A percentile compares a stretch with the other conserved stretches of the same genome.
Evolutionary conservation across 2,329 filamentous ascomycete species (phyloP).

Genomic region (Lasiodiplodia sp.): DNA sequence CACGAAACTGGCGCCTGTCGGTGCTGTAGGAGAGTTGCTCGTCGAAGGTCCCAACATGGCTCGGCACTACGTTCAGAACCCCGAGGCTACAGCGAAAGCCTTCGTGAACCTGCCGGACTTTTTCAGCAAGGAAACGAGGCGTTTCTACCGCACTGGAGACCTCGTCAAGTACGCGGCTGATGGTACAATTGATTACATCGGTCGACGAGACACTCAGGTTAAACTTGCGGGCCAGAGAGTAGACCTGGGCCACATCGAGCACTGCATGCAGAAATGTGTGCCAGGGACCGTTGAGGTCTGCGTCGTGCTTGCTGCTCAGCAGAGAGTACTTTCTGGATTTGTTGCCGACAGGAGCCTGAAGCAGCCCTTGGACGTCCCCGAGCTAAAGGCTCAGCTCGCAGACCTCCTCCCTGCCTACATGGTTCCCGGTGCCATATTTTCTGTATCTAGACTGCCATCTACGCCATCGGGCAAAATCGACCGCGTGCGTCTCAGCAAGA

Average conservation of each 20-base stretch:
- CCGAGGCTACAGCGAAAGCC: conserved; percentile 40
- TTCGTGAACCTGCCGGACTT: conserved; percentile 36
- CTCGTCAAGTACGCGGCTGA: conserved; percentile 43
- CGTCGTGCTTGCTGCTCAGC: not conserved
- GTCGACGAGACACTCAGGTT: conserved; percentile 45
- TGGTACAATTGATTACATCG: conserved; percentile 46
- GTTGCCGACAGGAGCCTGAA: not conserved
- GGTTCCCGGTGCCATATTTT: not conserved
- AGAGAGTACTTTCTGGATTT: not conserved
- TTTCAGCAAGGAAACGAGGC: not conserved
- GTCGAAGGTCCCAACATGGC: conserved; percentile 46
- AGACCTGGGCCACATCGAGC: conserved; percentile 56
- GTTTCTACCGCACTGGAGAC: conserved; percentile 35
- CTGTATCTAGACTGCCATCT: not conserved
- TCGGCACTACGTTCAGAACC: conserved; percentile 44
- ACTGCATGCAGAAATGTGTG: conserved; percentile 32
- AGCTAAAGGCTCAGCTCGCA: not conserved
- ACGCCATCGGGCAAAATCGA: not conserved
- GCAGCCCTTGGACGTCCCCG: not conserved
- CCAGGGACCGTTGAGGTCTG: not conserved
- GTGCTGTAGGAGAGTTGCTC: conserved; percentile 45
- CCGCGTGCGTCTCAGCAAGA: not conserved
- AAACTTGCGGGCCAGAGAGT: conserved; percentile 55
- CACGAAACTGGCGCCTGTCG: conserved; percentile 43
- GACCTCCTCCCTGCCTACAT: not conserved